A percentile compares a stretch with the other conserved stretches of the same genome.
phyloP scores from a whole-genome alignment of 805 yeast species.

The Kuraishia ogatae region DNA sequence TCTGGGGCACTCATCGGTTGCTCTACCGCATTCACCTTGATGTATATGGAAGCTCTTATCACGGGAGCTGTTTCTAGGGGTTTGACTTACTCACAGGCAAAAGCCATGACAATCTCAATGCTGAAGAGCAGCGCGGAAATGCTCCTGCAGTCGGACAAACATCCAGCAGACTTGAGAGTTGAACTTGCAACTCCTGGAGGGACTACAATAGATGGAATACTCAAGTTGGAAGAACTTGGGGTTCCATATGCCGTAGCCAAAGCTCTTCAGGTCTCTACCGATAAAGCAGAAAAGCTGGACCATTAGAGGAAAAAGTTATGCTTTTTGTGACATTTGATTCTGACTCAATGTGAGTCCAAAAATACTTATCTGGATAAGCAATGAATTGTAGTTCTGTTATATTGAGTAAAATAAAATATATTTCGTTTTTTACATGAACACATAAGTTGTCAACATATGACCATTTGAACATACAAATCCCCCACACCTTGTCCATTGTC shows the following conservation, averaged over 20 bases:
- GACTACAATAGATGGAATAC: slow-evolving; percentile 90
- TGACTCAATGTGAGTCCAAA: too few relatives aligned
- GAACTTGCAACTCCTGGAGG: slow-evolving; percentile 97
- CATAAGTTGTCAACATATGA: not conserved
- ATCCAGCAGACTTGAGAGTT: slow-evolving; percentile 82
- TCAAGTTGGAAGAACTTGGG: slow-evolving; percentile 74
- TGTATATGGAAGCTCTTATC: slow-evolving; percentile 83
- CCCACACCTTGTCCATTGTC: not conserved
- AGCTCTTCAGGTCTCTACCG: not conserved
- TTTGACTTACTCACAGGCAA: slow-evolving; percentile 74
- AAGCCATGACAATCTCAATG: slow-evolving; percentile 84
- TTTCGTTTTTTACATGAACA: not conserved
- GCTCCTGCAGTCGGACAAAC: slow-evolving; percentile 74
- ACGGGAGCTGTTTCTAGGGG: slow-evolving; percentile 97
- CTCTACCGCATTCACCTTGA: slow-evolving; percentile 88
- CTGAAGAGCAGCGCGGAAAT: slow-evolving; percentile 90
- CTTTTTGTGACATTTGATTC: too few relatives aligned
- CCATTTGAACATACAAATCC: not conserved
- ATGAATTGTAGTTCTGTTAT: not conserved
- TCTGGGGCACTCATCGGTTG: slow-evolving; percentile 94
- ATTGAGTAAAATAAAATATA: too few relatives aligned
- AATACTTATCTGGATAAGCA: too few relatives aligned
- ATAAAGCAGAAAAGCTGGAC: not conserved
- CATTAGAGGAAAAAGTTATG: not conserved
- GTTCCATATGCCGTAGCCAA: not conserved